These are phyloP conservation scores for Nelumbo lutea DNA, from an alignment of 164 flowering plant species.

Conservation along the genomic window DNA sequence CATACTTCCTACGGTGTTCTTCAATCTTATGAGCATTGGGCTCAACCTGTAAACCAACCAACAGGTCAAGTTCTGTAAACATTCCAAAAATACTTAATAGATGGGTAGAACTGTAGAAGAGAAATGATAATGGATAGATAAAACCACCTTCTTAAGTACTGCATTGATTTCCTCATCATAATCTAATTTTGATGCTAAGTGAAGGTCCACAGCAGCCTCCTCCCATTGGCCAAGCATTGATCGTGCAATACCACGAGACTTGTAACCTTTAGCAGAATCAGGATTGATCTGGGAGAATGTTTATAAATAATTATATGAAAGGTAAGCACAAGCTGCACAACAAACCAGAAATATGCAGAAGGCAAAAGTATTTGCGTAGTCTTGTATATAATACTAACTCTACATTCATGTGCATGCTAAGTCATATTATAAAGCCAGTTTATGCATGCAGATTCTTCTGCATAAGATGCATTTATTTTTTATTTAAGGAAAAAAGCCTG, in stretches of 20 bases:
- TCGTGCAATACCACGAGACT: conserved; percentile 83
- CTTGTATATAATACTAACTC: too few relatives aligned
- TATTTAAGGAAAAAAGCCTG: too few relatives aligned
- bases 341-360: not conserved
- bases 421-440: not conserved
- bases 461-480: too few relatives aligned
- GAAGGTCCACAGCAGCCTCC: conserved; percentile 93
- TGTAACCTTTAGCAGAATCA: conserved; percentile 96
- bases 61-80: conserved; percentile 6
- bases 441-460: not conserved
- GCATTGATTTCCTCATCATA: conserved; percentile 83
- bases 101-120: too few relatives aligned
- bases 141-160: conserved; percentile 76
- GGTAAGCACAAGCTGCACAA: not conserved
- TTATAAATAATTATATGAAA: not conserved
- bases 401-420: not conserved
- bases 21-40: conserved; percentile 92
- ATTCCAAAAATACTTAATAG: not conserved
- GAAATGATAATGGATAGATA: not conserved
- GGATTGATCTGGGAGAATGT: conserved; percentile 69
- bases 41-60: conserved; percentile 55
- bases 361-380: too few relatives aligned
- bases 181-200: conserved; percentile 82
- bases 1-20: conserved; percentile 90
- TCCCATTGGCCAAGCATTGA: conserved; percentile 95